These are phyloP conservation scores for Phytopythium mirpurense DNA, from an alignment of 352 stramenopile genomes.

Conservation along the genomic window DNA sequence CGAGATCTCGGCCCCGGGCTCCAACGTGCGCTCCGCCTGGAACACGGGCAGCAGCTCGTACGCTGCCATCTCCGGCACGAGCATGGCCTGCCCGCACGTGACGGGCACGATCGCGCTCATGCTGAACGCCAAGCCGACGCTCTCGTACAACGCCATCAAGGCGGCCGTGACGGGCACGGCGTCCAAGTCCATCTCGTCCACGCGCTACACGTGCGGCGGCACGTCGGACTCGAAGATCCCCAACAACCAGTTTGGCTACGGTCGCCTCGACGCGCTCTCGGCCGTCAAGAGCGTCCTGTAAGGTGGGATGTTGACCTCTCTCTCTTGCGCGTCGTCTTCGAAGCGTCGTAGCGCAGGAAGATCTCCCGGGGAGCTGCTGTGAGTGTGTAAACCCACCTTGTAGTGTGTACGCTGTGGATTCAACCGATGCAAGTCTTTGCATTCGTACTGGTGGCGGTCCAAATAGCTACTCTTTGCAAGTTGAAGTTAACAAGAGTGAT, in stretches of 20 bases:
- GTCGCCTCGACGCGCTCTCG: constrained; percentile 35
- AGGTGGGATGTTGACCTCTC: no score
- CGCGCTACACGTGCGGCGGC: constrained; percentile 18
- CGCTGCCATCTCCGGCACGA: constrained; percentile 38
- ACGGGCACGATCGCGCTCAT: constrained; percentile 42
- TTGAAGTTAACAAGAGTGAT: no score
- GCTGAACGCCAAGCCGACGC: constrained; percentile 25
- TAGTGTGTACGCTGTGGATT: no score
- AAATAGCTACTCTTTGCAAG: no score
- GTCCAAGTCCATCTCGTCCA: constrained; percentile 6
- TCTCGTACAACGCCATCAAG: constrained; percentile 28
- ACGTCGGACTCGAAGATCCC: constrained; percentile 28
- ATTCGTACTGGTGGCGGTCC: no score
- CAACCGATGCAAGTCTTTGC: no score
- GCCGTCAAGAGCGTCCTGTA: constrained; percentile 14
- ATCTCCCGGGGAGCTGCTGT: no score
- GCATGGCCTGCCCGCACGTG: constrained; percentile 48
- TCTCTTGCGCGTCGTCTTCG: neutral
- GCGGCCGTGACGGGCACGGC: constrained; percentile 11
- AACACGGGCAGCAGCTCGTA: constrained; percentile 31
- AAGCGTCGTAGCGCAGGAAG: no score
- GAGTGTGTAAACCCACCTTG: no score
- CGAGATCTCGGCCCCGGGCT: constrained; percentile 33
- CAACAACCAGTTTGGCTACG: constrained; percentile 59
- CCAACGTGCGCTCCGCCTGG: constrained; percentile 31